phyloP scores from a whole-genome alignment of 2,329 filamentous ascomycete genomes.

The Gaeumannomyces tritici region DNA sequence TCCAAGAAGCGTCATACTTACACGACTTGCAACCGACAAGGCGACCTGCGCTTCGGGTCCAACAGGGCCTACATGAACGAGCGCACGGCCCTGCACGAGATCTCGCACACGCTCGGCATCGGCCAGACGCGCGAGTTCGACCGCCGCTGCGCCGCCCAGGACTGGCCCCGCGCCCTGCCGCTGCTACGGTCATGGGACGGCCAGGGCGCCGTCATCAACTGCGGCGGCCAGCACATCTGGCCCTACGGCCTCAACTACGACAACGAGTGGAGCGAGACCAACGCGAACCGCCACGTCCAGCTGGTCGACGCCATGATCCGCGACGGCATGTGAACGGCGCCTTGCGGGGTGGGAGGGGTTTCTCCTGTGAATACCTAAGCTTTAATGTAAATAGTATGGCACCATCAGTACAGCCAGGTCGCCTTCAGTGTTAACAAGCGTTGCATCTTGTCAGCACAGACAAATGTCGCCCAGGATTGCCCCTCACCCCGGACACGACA shows the following conservation, averaged over 20 bases:
- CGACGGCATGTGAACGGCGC: conserved; percentile 25
- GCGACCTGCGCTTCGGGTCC: conserved; percentile 34
- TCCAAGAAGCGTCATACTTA: too few species aligned
- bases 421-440: too few species aligned
- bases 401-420: too few species aligned
- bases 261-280: conserved; percentile 33
- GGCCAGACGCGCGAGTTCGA: conserved; percentile 32
- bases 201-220: conserved; percentile 22
- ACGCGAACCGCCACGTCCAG: conserved; percentile 30
- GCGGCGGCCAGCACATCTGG: conserved; percentile 29
- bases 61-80: conserved; percentile 37
- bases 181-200: conserved; percentile 33
- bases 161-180: conserved; percentile 29
- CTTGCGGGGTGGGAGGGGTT: too few species aligned
- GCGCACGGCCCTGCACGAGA: conserved; percentile 38
- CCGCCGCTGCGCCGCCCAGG: conserved; percentile 23
- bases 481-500: too few species aligned
- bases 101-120: conserved; percentile 36
- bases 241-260: conserved; percentile 33
- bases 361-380: too few species aligned
- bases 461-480: too few species aligned
- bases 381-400: too few species aligned
- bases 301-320: conserved; percentile 33
- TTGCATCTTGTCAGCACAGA: too few species aligned
- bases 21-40: too few species aligned